Evolutionary conservation across 2,329 filamentous ascomycete species (phyloP).

Genomic region (Dactylonectria estremocensis): DNA sequence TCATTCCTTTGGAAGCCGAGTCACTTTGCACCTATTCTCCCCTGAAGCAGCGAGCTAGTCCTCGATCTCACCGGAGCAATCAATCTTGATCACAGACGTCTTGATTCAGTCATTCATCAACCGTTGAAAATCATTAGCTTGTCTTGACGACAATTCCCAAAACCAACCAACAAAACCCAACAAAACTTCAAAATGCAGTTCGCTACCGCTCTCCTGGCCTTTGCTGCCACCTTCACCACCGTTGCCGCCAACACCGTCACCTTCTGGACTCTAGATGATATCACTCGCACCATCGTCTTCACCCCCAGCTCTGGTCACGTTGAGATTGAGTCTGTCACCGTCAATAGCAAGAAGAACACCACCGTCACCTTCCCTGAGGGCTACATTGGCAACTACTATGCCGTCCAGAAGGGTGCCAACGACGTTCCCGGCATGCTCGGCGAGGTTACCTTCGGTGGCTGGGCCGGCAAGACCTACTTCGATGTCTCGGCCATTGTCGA

Average conservation of each 20-base stretch:
- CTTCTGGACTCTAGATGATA: constrained; percentile 71
- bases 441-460: constrained; percentile 66
- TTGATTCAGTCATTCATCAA: constrained; percentile 48
- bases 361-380: constrained; percentile 60
- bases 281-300: constrained; percentile 66
- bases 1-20: constrained; percentile 52
- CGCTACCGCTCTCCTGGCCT: constrained; percentile 60
- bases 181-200: constrained; percentile 68
- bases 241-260: constrained; percentile 66
- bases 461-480: constrained; percentile 66
- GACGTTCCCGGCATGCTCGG: constrained; percentile 67
- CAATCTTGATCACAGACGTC: constrained; percentile 28
- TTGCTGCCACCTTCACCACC: constrained; percentile 60
- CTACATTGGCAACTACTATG: constrained; percentile 68
- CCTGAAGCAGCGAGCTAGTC: constrained; percentile 46
- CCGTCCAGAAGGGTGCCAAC: constrained; percentile 61
- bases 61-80: constrained; percentile 39
- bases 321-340: constrained; percentile 56
- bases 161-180: constrained; percentile 23
- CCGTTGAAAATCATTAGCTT: constrained; percentile 37
- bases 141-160: constrained; percentile 47
- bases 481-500: constrained; percentile 73
- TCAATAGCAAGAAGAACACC: constrained; percentile 57
- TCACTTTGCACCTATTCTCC: constrained; percentile 41
- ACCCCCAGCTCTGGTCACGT: constrained; percentile 59